These are phyloP conservation scores for Pseudogymnoascus destructans DNA, from an alignment of 2,329 filamentous ascomycete genomes.

Conservation along the genomic window DNA sequence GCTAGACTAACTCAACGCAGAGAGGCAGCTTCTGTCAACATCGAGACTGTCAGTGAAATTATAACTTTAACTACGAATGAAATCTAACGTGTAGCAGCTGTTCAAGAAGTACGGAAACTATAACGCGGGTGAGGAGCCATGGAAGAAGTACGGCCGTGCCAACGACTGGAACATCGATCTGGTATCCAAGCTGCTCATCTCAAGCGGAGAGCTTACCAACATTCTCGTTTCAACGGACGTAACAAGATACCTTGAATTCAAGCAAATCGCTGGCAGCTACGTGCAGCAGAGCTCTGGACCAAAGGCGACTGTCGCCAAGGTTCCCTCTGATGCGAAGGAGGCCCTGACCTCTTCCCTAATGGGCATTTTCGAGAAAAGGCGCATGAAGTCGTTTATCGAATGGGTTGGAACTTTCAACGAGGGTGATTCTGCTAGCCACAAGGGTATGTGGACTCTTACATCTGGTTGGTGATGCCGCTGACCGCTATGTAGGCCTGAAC, in stretches of 20 bases:
- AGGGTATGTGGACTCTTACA: slow-evolving; percentile 45
- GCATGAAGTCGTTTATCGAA: slow-evolving; percentile 92
- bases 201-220: slow-evolving; percentile 94
- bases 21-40: slow-evolving; percentile 92
- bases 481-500: slow-evolving; percentile 52
- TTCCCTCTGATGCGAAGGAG: slow-evolving; percentile 84
- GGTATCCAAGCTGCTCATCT: slow-evolving; percentile 97
- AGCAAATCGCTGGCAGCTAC: slow-evolving; percentile 89
- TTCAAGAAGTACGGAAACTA: slow-evolving; percentile 95
- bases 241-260: slow-evolving; percentile 80
- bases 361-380: slow-evolving; percentile 94
- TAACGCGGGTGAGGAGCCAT: slow-evolving; percentile 67
- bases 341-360: slow-evolving; percentile 86
- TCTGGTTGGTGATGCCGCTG: slow-evolving; percentile 16
- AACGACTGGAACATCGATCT: slow-evolving; percentile 99
- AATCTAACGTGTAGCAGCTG: slow-evolving; percentile 45
- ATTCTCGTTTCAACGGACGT: slow-evolving; percentile 95
- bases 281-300: slow-evolving; percentile 76
- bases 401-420: slow-evolving; percentile 81
- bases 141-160: slow-evolving; percentile 91
- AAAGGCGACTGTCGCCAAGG: slow-evolving; percentile 90
- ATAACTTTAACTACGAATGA: slow-evolving; percentile 12
- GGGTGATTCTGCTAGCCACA: slow-evolving; percentile 75
- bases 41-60: slow-evolving; percentile 60
- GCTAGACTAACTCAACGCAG: slow-evolving; percentile 34